Evolutionary conservation across 2,329 filamentous ascomycete genomes (phyloP), one percentile per base, ranked within the genome.

Genomic region (Beauveria sp.): DNA sequence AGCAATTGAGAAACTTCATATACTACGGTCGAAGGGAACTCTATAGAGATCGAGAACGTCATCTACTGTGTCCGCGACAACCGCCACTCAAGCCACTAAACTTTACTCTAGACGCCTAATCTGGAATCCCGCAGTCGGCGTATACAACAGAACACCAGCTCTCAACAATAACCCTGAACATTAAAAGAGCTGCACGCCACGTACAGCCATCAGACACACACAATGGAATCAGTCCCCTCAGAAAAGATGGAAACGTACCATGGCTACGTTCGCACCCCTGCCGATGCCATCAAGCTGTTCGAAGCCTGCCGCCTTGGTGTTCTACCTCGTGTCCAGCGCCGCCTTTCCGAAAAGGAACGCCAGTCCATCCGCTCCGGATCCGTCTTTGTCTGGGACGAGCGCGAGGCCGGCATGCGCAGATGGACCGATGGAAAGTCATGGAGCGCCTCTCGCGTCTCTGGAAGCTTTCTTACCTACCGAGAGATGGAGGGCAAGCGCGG

Each of bases 381-480:
- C 0, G 93, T 99, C 3, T 99, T 98, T 70, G 95, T 99, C n/a
- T 99, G 95, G 95, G 95, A 99, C 74, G 95, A 99, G 80, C 83
- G 93, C 68, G 95, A 99, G 79, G 95, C 95, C 12, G 95, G 95
- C 67, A 99, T 99, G 95, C 85, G 95, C 70, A 83, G 95, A 75
- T 99, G 95, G 95, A 99, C 95, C 0, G 95, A 99, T 69, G 95
- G 95, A 62, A 99, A 99, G 75, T 98, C 93, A 42, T 99, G 95
- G 95, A 98, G 93, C 71, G 95, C 95, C 40, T 98, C 93, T 77
- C 86, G 95, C 65, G 95, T 99, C 0, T 98, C 93, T 0, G 95
- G 95, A 57, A 98, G 95, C 78, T 99, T 99, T 74, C 77, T 99
- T 64, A 98, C 95, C 8, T 99, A 99, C 72, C 84, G 95, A 45